A percentile compares a stretch with the other conserved stretches of the same genome.
Evolutionary conservation across 2,329 filamentous ascomycete genomes (phyloP).

Genomic region (Phoma sp.): DNA sequence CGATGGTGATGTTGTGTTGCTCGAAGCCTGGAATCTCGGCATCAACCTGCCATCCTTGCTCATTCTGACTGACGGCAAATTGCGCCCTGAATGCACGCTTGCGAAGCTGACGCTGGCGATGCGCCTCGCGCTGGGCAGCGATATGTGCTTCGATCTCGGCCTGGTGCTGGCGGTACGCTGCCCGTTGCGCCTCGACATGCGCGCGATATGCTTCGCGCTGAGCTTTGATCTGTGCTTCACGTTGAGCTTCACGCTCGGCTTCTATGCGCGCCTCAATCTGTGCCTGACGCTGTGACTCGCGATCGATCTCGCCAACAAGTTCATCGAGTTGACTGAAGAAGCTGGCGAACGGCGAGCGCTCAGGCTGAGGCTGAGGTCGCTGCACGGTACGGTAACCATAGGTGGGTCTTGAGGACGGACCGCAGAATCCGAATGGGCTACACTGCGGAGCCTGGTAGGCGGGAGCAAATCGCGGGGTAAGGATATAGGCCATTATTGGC

Average conservation of each 20-base stretch:
- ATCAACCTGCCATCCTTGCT: slow-evolving; percentile 41
- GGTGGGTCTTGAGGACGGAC: slow-evolving; percentile 25
- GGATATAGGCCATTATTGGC: slow-evolving; percentile 42
- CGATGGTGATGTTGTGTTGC: slow-evolving; percentile 45
- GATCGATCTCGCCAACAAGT: slow-evolving; percentile 40
- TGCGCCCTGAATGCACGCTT: slow-evolving; percentile 38
- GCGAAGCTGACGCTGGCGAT: slow-evolving; percentile 38
- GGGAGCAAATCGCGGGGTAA: slow-evolving; percentile 42
- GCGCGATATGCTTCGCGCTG: slow-evolving; percentile 35
- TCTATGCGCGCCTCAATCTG: slow-evolving; percentile 33
- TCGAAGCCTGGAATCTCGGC: slow-evolving; percentile 42
- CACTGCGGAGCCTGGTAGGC: slow-evolving; percentile 37
- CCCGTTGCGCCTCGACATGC: slow-evolving; percentile 30
- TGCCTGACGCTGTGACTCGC: slow-evolving; percentile 32
- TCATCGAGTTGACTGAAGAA: slow-evolving; percentile 44
- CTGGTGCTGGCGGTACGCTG: slow-evolving; percentile 25
- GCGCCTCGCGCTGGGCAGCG: slow-evolving; percentile 38
- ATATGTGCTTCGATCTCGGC: slow-evolving; percentile 28
- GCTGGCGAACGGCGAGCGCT: slow-evolving; percentile 36
- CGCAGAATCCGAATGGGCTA: slow-evolving; percentile 36
- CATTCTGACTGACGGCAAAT: slow-evolving; percentile 38
- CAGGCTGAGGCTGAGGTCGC: slow-evolving; percentile 16
- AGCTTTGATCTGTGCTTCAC: slow-evolving; percentile 27
- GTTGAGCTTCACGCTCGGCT: slow-evolving; percentile 25
- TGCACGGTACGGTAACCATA: slow-evolving; percentile 25